Evolutionary conservation across 2,329 filamentous ascomycete genomes (phyloP), one percentile per base, ranked within the genome.

Genomic region (Alternaria metachromatica): DNA sequence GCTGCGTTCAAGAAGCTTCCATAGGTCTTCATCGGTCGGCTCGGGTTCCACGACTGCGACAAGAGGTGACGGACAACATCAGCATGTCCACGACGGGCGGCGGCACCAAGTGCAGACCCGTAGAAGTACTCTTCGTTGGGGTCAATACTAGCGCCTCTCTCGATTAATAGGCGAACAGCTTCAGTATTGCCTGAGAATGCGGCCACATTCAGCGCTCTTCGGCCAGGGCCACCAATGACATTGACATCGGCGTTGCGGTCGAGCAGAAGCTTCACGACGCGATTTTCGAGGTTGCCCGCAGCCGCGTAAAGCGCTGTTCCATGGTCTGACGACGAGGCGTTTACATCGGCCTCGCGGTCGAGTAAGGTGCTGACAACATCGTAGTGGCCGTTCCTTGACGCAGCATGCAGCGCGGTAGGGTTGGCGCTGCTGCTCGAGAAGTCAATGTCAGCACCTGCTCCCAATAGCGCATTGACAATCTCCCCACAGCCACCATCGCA

Each of bases 121-220:
- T 68, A 71, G 57, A 45, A 64, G 43, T 72, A 74, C 12, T 74
- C 69, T 45, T 72, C 65, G 26, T 71, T 65, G 3, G 68, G 67
- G 53, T 72, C 69, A 10, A 70, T 58, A 9, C 69, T 68, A 1
- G 72, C 72, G 13, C 68, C 64, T 15, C 62, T 30, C 4, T 70
- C 64, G 9, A 74, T 58, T 18, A 75, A 50, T 1, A 65, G n/a
- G 4, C 48, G 61, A 18, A 72, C 68, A 9, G 58, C 60, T 33
- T 72, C 68, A 2, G 66, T 41, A 58, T 69, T 57, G 4, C 72
- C 72, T 15, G 67, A 66, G 21, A 54, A 69, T 1, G 71, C 68
- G 10, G 69, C 72, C 20, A 71, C 60, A 18, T 74, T 72, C 6
- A 75, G 48, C 10, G 70, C 58, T 46, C 65, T 63, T 15, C 50